Evolutionary conservation across 2,329 filamentous ascomycete species (phyloP).

Genomic region (Emydomyces testavorans): DNA sequence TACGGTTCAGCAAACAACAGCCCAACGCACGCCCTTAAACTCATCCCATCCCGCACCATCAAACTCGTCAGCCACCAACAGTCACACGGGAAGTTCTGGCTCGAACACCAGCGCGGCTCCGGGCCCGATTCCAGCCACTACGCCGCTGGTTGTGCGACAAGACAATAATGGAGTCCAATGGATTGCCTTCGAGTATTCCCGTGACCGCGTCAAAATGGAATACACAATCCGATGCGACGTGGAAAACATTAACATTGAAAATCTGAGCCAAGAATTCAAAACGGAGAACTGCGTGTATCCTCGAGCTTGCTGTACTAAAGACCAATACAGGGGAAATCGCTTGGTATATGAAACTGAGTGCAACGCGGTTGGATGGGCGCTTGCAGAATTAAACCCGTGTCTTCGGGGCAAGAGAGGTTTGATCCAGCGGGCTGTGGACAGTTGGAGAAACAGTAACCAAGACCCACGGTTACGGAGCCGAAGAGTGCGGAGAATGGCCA

Average conservation of each 20-base stretch:
- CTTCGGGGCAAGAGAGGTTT: conserved; percentile 86
- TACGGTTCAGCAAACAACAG: conserved; percentile 29
- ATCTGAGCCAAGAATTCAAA: conserved; percentile 79
- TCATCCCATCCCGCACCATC: conserved; percentile 43
- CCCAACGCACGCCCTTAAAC: conserved; percentile 29
- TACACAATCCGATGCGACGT: conserved; percentile 98
- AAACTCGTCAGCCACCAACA: conserved; percentile 26
- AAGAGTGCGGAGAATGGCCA: conserved; percentile 86
- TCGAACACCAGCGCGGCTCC: conserved; percentile 85
- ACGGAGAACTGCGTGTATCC: conserved; percentile 98
- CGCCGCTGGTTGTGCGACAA: conserved; percentile 83
- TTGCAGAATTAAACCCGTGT: conserved; percentile 84
- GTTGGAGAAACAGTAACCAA: conserved; percentile 98
- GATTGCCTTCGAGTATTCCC: conserved; percentile 97
- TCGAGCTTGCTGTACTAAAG: conserved; percentile 84
- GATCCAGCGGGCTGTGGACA: conserved; percentile 94
- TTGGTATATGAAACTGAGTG: conserved; percentile 96
- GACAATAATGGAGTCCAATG: conserved; percentile 95
- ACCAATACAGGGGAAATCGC: conserved; percentile 91
- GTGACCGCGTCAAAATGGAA: conserved; percentile 97
- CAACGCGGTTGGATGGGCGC: conserved; percentile 98
- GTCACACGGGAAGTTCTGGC: conserved; percentile 37
- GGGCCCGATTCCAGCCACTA: conserved; percentile 92
- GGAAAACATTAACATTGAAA: conserved; percentile 86
- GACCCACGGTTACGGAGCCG: conserved; percentile 83